Evolutionary conservation across 2,329 filamentous ascomycete genomes (phyloP), one percentile per base, ranked within the genome.

Genomic region (Fusarium multiceps): DNA sequence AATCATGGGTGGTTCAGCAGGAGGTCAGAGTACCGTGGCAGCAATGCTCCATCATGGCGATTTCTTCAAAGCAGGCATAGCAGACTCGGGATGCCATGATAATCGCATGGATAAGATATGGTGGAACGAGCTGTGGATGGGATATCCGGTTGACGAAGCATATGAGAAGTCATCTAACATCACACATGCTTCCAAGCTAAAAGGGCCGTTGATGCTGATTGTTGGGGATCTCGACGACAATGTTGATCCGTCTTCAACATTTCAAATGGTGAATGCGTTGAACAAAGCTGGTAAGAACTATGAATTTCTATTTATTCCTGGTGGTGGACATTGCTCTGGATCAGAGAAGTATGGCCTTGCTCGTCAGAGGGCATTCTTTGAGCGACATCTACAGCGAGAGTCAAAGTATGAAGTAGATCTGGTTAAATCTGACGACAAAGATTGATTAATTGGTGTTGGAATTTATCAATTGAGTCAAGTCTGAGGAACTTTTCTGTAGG

Each of bases 71-170:
- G 76, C 69, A 1, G 77, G 74, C 0, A 62, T 71, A 7, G 72
- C 77, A 14, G 71, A 76, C 43, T 71, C 73, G 11, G 77, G 77
- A 4, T 76, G 72, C 7, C 76, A 78, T 51, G 76, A 79, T 21
- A 78, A 78, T 20, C 74, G 77, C 3, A 73, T 79, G 72, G 76
- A 75, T 41, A 73, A 74, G 55, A 20, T 78, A 11, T 74, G 73
- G 69, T 79, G 77, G 77, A 77, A 75, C 27, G 77, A 79, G 55
- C 51, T 74, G 43, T 78, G 74, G 73, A 78, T 79, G 75, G 76
- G 77, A 4, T 77, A 75, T 32, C 77, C 77, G 2, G 72, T 78
- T 1, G 77, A 78, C 16, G 61, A 72, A 43, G 65, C 71, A 14
- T 78, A 78, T 43, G 65, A 58, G 27, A 68, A 68, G n/a, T 71